phyloP scores from a whole-genome alignment of 2,329 filamentous ascomycete genomes.

The Aspergillus sp. region DNA sequence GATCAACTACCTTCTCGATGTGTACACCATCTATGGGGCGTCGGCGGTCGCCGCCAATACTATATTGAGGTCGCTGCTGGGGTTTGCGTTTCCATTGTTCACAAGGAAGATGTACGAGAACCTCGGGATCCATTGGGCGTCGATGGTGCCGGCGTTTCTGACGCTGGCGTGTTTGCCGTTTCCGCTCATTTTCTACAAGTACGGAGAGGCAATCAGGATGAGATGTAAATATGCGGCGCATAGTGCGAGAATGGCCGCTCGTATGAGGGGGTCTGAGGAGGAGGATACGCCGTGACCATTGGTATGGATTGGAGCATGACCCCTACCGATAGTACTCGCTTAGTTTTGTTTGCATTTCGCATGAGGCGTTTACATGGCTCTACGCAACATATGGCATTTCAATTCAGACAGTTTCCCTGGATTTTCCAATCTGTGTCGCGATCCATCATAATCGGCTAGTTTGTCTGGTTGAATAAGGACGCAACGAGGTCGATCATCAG shows the following conservation, averaged over 20 bases:
- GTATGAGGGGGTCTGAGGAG: background rate
- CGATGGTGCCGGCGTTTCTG: constrained; percentile 22
- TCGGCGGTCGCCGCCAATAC: constrained; percentile 13
- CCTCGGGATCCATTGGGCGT: constrained; percentile 44
- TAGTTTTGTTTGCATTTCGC: too few species aligned
- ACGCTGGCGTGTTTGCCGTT: constrained; percentile 29
- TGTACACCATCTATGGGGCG: constrained; percentile 14
- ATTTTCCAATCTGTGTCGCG: too few species aligned
- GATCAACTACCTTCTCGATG: constrained; percentile 16
- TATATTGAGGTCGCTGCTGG: constrained; percentile 33
- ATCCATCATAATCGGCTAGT: too few species aligned
- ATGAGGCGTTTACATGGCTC: too few species aligned
- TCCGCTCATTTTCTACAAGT: constrained; percentile 25
- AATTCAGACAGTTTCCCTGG: too few species aligned
- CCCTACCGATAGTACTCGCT: too few species aligned
- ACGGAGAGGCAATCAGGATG: background rate
- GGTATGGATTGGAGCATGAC: too few species aligned
- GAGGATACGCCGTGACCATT: background rate
- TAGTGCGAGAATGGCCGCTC: background rate
- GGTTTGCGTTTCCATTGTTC: constrained; percentile 42
- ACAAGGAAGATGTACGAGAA: constrained; percentile 35
- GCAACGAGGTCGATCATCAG: too few species aligned
- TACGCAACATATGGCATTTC: too few species aligned
- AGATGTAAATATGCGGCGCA: background rate
- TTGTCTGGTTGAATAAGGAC: too few species aligned